Evolutionary conservation across 495 filamentous ascomycete genomes (phyloP).

Genomic region (Tuber melanosporum): DNA sequence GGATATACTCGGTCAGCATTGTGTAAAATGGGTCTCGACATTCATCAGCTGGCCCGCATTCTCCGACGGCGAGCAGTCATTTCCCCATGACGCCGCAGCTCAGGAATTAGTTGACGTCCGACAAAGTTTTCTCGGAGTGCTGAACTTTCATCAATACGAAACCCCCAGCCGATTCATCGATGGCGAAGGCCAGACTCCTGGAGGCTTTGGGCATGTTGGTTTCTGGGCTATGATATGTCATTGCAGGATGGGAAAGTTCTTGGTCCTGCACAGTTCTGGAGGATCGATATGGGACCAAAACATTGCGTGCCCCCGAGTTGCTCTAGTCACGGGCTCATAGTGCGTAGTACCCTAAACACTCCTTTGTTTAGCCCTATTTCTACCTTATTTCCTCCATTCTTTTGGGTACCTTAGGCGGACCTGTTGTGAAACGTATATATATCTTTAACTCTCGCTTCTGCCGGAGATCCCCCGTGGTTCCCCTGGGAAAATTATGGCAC

Average conservation of each 20-base stretch:
- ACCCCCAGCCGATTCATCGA: background rate
- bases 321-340: slow-evolving; percentile 22
- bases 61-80: background rate
- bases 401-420: too few species aligned
- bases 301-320: slow-evolving; percentile 24
- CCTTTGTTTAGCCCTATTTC: slow-evolving; percentile 2
- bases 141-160: slow-evolving; percentile 27
- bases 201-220: background rate
- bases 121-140: slow-evolving; percentile 23
- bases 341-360: slow-evolving; percentile 3
- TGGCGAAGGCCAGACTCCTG: background rate
- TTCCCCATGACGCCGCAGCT: background rate
- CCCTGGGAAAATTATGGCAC: background rate
- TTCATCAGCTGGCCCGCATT: slow-evolving; percentile 12
- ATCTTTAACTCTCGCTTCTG: background rate
- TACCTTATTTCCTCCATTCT: background rate
- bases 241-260: slow-evolving; percentile 17
- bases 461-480: background rate
- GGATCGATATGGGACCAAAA: slow-evolving; percentile 23
- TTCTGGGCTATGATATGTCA: slow-evolving; percentile 35
- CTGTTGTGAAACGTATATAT: background rate
- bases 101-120: slow-evolving; percentile 9
- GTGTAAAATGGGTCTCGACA: slow-evolving; percentile 22
- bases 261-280: slow-evolving; percentile 19
- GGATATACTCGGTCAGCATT: slow-evolving; percentile 23